Conservation (phyloP, 139 green algal genomes). For the Haematococcus sp. region DNA sequence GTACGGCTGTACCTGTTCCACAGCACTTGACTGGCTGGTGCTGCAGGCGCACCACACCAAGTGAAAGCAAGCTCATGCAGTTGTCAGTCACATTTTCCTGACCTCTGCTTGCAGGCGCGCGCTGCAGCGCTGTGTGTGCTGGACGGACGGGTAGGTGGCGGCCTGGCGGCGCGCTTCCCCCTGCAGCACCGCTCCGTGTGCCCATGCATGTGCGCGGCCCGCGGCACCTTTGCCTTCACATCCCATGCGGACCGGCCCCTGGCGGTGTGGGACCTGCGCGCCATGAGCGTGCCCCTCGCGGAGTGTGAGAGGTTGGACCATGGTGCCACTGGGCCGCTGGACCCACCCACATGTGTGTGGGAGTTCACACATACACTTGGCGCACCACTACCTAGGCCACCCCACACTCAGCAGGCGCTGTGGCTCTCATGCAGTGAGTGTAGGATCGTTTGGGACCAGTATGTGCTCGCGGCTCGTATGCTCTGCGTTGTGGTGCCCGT, state of each 20-base stretch:
- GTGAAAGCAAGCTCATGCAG: too few relatives aligned
- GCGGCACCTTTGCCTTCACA: constrained; percentile 42
- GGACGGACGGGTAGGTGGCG: neutral
- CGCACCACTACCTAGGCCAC: too few relatives aligned
- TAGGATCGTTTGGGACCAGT: neutral
- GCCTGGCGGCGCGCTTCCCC: constrained; percentile 36
- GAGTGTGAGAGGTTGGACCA: neutral
- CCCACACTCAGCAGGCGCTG: neutral
- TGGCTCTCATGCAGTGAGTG: neutral
- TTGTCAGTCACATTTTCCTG: too few relatives aligned
- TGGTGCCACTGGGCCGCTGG: neutral
- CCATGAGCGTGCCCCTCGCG: constrained; percentile 12
- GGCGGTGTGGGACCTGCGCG: constrained; percentile 34
- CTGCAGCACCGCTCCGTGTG: constrained; percentile 43
- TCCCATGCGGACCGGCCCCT: constrained; percentile 38
- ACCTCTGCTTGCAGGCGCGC: neutral
- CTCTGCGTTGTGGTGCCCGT: neutral
- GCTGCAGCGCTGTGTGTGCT: constrained; percentile 9
- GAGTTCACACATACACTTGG: neutral
- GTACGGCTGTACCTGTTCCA: too few relatives aligned
- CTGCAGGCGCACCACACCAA: too few relatives aligned
- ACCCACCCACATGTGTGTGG: neutral
- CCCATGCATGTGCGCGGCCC: constrained; percentile 22
- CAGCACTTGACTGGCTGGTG: too few relatives aligned
- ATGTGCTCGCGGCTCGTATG: neutral